Conservation (phyloP, 139 green algal genomes). For the Zygnema cylindricum region DNA sequence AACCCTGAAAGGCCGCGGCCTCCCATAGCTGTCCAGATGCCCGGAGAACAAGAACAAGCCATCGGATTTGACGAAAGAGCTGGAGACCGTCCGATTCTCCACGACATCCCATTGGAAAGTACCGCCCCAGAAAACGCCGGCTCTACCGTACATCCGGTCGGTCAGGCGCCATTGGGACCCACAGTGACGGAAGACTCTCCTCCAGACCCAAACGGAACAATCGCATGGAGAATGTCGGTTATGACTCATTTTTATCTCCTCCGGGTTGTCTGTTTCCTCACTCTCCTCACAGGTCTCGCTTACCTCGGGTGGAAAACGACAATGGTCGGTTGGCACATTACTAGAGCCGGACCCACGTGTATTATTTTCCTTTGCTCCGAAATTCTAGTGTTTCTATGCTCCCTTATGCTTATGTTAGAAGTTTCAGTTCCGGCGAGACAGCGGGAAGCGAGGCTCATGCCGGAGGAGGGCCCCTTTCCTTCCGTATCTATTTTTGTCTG, state of each 20-base stretch:
- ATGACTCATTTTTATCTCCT: conserved; percentile 26
- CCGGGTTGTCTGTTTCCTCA: conserved; percentile 11
- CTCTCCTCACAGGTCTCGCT: background rate
- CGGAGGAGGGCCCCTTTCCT: conserved; percentile 35
- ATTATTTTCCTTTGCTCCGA: conserved; percentile 51
- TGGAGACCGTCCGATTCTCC: background rate
- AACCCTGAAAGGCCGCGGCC: too few relatives aligned
- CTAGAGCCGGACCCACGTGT: background rate
- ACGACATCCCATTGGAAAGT: background rate
- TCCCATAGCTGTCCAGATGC: background rate
- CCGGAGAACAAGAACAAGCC: too few relatives aligned
- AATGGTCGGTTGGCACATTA: conserved; percentile 39
- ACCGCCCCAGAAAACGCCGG: background rate
- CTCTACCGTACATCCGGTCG: conserved; percentile 6
- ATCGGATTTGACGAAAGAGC: background rate
- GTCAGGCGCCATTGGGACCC: background rate
- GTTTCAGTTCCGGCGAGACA: conserved; percentile 12
- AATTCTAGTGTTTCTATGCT: conserved; percentile 50
- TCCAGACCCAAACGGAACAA: background rate
- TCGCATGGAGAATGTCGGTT: conserved; percentile 4
- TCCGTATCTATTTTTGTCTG: conserved; percentile 48
- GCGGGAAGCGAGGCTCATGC: conserved; percentile 10
- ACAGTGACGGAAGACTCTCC: background rate
- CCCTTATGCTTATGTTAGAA: conserved; percentile 48
- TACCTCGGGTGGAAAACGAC: conserved; percentile 47